A percentile compares a stretch with the other conserved stretches of the same genome.
These are phyloP conservation scores for Powellomyces hirtus DNA, from an alignment of 192 early-diverging fungal species.

Conservation along the genomic window DNA sequence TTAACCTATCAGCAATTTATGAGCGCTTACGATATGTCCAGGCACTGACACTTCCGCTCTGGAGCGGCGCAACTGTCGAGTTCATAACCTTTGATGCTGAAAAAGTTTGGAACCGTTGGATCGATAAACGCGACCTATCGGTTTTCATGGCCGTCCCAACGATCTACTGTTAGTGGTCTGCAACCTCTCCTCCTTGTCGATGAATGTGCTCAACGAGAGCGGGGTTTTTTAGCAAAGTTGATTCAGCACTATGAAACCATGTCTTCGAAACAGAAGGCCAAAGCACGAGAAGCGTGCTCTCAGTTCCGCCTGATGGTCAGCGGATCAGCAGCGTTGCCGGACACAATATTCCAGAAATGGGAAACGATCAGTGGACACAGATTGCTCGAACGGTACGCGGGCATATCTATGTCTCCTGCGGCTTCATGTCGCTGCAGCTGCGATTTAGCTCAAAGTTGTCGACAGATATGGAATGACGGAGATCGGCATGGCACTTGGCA, in stretches of 20 bases:
- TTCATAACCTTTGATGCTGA: slow-evolving; percentile 70
- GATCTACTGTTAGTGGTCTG: slow-evolving; percentile 62
- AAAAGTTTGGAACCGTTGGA: slow-evolving; percentile 65
- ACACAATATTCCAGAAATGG: slow-evolving; percentile 68
- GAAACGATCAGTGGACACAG: slow-evolving; percentile 66
- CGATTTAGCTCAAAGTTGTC: not conserved
- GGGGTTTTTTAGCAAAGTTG: slow-evolving; percentile 60
- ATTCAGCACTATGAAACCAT: slow-evolving; percentile 54
- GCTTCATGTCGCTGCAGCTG: not conserved
- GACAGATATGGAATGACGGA: slow-evolving; percentile 79
- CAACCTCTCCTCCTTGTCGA: not conserved
- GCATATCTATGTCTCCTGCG: not conserved
- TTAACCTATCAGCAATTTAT: no score
- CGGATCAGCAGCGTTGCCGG: slow-evolving; percentile 75
- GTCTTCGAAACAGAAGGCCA: slow-evolving; percentile 30
- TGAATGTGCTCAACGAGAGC: no score
- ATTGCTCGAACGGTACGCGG: slow-evolving; percentile 67
- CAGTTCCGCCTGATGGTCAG: slow-evolving; percentile 76
- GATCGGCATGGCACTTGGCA: slow-evolving; percentile 85
- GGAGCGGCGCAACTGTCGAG: slow-evolving; percentile 73
- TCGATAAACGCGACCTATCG: slow-evolving; percentile 55
- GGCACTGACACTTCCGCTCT: slow-evolving; percentile 68
- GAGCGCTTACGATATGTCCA: slow-evolving; percentile 49
- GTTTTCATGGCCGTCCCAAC: slow-evolving; percentile 90
- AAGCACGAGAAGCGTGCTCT: slow-evolving; percentile 48